phyloP scores from a whole-genome alignment of 208 protist species.

The Phytomonas sp. region DNA sequence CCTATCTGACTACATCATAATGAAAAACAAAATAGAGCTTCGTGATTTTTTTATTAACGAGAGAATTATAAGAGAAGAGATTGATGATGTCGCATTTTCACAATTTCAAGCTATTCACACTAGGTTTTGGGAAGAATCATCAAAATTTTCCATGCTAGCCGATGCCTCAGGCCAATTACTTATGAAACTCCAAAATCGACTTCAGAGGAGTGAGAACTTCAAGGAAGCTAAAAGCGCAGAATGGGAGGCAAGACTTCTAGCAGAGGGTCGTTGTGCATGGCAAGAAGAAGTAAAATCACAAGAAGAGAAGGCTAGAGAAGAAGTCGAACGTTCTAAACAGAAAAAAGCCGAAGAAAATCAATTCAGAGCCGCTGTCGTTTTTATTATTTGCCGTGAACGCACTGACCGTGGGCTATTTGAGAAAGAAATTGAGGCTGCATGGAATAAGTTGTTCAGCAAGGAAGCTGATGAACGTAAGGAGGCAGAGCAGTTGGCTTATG shows the following conservation, averaged over 20 bases:
- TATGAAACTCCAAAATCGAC: conserved; percentile 19
- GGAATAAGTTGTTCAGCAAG: conserved; percentile 14
- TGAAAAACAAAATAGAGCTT: background rate
- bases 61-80: background rate
- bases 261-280: conserved; percentile 41
- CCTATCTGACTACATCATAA: background rate
- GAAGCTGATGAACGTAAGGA: conserved; percentile 26
- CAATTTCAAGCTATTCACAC: background rate
- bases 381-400: conserved; percentile 41
- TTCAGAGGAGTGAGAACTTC: conserved; percentile 10
- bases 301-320: conserved; percentile 12
- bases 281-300: conserved; percentile 7
- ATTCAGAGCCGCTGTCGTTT: conserved; percentile 43
- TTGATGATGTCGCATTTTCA: background rate
- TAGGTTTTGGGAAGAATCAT: background rate
- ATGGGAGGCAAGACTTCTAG: conserved; percentile 16
- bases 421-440: conserved; percentile 20
- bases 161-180: conserved; percentile 7
- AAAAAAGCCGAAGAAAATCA: conserved; percentile 9
- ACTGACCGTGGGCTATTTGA: conserved; percentile 15
- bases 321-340: conserved; percentile 10
- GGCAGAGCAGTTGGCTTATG: conserved; percentile 44
- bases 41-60: background rate
- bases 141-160: background rate
- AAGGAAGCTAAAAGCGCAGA: conserved; percentile 12